phyloP scores from a whole-genome alignment of 1,284 basidiomycete genomes.

The Leccinum griseonigrum region DNA sequence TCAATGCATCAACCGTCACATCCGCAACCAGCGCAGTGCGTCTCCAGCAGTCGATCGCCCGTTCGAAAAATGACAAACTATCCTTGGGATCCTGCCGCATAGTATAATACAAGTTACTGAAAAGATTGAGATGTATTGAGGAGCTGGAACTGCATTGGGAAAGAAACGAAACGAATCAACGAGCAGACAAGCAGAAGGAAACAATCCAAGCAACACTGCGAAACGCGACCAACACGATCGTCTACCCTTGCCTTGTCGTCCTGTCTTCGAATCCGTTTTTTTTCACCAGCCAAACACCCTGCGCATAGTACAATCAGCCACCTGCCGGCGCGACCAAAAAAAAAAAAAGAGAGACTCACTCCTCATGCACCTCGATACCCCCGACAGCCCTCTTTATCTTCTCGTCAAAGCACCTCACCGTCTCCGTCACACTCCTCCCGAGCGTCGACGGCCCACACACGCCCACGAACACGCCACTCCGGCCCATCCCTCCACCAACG shows the following conservation, averaged over 20 bases:
- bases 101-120: background rate
- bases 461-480: constrained; percentile 58
- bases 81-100: background rate
- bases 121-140: background rate
- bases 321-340: background rate
- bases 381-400: background rate
- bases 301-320: background rate
- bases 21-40: background rate
- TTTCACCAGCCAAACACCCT: background rate
- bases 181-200: background rate
- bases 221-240: background rate
- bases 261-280: background rate
- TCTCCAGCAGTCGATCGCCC: background rate
- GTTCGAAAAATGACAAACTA: background rate
- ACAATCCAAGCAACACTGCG: background rate
- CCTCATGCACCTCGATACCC: background rate
- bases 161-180: background rate
- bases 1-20: background rate
- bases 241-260: background rate
- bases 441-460: constrained; percentile 65
- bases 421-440: constrained; percentile 50
- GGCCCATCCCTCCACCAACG: background rate
- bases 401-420: constrained; percentile 34
- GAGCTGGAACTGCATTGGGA: background rate
- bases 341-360: background rate